Conservation (phyloP, 352 stramenopile genomes). For the Globisporangium parvum region DNA sequence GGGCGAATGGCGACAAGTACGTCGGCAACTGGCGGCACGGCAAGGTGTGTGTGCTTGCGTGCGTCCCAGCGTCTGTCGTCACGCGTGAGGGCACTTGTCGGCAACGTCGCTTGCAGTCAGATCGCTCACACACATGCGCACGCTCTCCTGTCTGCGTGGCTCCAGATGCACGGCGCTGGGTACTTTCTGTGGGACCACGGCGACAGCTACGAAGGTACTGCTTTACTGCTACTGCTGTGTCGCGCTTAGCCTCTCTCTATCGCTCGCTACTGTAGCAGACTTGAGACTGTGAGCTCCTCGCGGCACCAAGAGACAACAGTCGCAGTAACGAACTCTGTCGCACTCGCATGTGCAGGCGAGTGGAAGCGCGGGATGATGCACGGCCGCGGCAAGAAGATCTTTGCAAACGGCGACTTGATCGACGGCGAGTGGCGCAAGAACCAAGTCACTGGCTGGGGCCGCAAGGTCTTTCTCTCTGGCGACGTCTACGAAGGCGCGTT, state of each 20-base stretch:
- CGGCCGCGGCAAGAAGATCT: constrained; percentile 64
- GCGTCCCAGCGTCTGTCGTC: background rate
- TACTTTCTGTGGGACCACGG: constrained; percentile 74
- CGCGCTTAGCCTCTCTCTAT: background rate
- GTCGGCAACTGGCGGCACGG: constrained; percentile 77
- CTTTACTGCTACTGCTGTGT: background rate
- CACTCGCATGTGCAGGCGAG: constrained; percentile 27
- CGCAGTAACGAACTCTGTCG: background rate
- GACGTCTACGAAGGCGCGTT: constrained; percentile 72
- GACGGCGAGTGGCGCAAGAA: constrained; percentile 61
- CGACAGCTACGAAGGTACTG: constrained; percentile 69
- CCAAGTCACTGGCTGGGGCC: constrained; percentile 46
- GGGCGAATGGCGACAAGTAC: constrained; percentile 88
- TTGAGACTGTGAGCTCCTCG: background rate
- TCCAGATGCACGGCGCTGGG: constrained; percentile 66
- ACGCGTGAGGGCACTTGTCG: too few relatives aligned
- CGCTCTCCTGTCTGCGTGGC: background rate
- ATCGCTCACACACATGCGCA: background rate
- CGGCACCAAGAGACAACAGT: background rate
- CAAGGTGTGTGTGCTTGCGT: constrained; percentile 33
- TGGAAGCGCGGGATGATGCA: constrained; percentile 81
- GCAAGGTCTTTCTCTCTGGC: constrained; percentile 58
- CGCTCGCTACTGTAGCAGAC: too few relatives aligned
- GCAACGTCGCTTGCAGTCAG: background rate
- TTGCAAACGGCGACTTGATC: constrained; percentile 51